A percentile compares a stretch with the other conserved stretches of the same genome.
phyloP scores from a whole-genome alignment of 495 filamentous ascomycete species.

The Cercophora scortea region DNA sequence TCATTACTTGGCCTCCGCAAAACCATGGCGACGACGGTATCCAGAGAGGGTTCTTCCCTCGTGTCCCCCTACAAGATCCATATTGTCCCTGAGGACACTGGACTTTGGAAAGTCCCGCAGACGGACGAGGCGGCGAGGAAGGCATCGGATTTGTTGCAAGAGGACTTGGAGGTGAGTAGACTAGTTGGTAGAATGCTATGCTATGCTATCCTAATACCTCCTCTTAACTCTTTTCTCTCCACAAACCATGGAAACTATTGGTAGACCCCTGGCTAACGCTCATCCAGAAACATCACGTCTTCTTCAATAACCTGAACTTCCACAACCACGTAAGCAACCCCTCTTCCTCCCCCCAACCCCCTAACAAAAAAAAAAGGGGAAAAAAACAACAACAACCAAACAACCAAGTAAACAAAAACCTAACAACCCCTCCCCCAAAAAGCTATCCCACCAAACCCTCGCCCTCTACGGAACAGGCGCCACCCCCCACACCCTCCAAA shows the following conservation, averaged over 20 bases:
- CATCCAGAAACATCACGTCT: conserved; percentile 58
- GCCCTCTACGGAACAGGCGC: conserved; percentile 72
- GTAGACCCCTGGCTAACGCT: background rate
- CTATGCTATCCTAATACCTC: no score
- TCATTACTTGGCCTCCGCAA: no score
- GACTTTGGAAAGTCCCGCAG: conserved; percentile 47
- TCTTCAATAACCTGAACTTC: conserved; percentile 62
- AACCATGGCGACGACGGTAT: no score
- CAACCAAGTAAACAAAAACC: no score
- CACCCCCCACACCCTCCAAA: conserved; percentile 43
- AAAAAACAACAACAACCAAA: no score
- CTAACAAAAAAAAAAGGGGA: no score
- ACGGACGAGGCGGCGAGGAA: conserved; percentile 51
- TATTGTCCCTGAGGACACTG: conserved; percentile 47
- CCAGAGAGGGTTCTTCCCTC: no score
- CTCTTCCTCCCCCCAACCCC: conserved; percentile 2
- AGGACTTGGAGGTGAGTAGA: conserved; percentile 52
- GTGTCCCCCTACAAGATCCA: conserved; percentile 52
- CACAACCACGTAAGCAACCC: conserved; percentile 48
- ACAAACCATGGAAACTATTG: no score
- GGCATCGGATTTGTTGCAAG: conserved; percentile 58
- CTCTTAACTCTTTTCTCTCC: no score
- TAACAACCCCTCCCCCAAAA: no score
- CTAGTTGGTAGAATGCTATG: no score
- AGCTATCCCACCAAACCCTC: conserved; percentile 70